phyloP scores from a whole-genome alignment of 1,284 basidiomycete genomes.

The Cryptococcus sp. region DNA sequence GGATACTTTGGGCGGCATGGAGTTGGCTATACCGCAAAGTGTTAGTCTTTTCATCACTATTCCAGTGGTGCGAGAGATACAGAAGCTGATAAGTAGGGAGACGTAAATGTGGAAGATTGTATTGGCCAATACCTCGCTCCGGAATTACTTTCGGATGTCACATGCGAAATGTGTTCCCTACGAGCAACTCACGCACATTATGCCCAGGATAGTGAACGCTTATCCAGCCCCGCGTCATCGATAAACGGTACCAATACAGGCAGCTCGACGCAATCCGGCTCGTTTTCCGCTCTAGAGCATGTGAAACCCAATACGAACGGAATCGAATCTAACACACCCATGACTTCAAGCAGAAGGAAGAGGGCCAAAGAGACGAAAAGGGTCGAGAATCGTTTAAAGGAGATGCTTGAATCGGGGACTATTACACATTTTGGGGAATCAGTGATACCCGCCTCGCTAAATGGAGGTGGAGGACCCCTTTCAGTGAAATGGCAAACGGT shows the following conservation, averaged over 20 bases:
- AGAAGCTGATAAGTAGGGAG: conserved; percentile 37
- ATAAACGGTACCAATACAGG: conserved; percentile 3
- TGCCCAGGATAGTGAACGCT: conserved; percentile 35
- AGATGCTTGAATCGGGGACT: conserved; percentile 58
- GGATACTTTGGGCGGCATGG: conserved; percentile 45
- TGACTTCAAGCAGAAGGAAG: conserved; percentile 60
- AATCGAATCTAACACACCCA: conserved; percentile 14
- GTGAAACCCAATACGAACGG: neutral
- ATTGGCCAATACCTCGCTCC: conserved; percentile 49
- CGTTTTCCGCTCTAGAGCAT: conserved; percentile 19
- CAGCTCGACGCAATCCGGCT: conserved; percentile 10
- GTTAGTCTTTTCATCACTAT: conserved; percentile 21
- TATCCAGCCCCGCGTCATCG: conserved; percentile 16
- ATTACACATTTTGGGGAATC: conserved; percentile 22
- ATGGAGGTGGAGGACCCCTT: conserved; percentile 11
- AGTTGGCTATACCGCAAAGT: conserved; percentile 39
- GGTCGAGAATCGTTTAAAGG: conserved; percentile 58
- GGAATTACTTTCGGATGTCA: conserved; percentile 49
- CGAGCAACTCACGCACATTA: conserved; percentile 42
- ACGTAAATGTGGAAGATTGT: conserved; percentile 46
- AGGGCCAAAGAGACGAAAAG: conserved; percentile 64
- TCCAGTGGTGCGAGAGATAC: neutral
- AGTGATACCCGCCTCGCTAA: conserved; percentile 7
- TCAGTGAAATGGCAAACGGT: conserved; percentile 38
- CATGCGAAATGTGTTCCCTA: conserved; percentile 50